Percentiles rank a stretch among this genome's conserved stretches.
These are phyloP conservation scores for Ceratobasidium sp. DNA, from an alignment of 1,284 basidiomycete species.

Conservation along the genomic window DNA sequence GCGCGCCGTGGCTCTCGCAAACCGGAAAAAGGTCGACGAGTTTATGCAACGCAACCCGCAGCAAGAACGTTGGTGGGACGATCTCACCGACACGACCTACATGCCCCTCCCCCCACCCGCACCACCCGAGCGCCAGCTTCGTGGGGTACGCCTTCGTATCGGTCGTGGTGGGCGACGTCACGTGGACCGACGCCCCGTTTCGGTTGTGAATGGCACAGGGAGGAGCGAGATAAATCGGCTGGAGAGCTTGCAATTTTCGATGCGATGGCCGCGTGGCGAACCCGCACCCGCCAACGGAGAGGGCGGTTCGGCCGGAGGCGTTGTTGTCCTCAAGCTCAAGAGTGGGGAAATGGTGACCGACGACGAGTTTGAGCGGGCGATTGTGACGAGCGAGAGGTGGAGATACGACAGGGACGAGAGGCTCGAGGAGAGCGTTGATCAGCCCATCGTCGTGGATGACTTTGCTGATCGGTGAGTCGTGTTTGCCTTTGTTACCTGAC, in stretches of 20 bases:
- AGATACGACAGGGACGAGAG: conserved; percentile 70
- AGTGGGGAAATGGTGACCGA: conserved; percentile 57
- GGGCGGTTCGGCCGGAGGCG: conserved; percentile 44
- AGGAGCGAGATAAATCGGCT: conserved; percentile 21
- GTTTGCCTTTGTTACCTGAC: conserved; percentile 9
- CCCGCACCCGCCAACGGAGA: conserved; percentile 35
- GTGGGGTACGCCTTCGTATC: conserved; percentile 70
- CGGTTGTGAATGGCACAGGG: conserved; percentile 14
- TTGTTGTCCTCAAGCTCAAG: conserved; percentile 21
- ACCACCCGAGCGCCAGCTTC: conserved; percentile 59
- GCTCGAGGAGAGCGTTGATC: conserved; percentile 66
- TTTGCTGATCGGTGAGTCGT: conserved; percentile 68
- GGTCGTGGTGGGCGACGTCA: conserved; percentile 85
- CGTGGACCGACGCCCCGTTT: conserved; percentile 72
- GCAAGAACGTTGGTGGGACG: conserved; percentile 37
- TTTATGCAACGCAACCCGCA: conserved; percentile 47
- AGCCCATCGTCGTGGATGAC: conserved; percentile 75
- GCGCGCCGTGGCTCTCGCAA: conserved; percentile 30
- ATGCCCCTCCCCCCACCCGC: conserved; percentile 44
- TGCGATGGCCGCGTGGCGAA: conserved; percentile 43
- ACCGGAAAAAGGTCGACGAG: conserved; percentile 53
- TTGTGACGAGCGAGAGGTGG: conserved; percentile 70
- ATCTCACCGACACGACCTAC: conserved; percentile 49
- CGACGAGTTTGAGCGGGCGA: conserved; percentile 54
- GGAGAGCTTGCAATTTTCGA: conserved; percentile 40